phyloP scores from a whole-genome alignment of 257 asterid genomes.

The Lavandula angustifolia region DNA sequence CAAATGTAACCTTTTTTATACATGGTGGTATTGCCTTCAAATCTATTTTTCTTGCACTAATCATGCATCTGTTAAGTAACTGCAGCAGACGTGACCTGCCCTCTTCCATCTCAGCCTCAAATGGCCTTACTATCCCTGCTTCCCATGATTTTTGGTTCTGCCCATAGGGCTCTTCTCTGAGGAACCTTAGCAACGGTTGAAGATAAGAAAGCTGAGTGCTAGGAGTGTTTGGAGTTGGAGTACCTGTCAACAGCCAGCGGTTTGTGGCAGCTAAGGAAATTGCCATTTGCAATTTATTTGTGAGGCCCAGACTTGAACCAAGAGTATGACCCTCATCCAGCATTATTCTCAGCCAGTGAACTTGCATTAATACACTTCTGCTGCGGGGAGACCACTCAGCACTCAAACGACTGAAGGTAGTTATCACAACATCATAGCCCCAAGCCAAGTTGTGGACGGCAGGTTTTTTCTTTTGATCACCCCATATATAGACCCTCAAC shows the following conservation, averaged over 20 bases:
- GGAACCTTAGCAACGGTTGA: slow-evolving; percentile 89
- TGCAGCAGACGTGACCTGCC: slow-evolving; percentile 84
- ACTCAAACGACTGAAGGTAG: slow-evolving; percentile 94
- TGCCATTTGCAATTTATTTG: slow-evolving; percentile 94
- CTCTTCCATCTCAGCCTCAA: slow-evolving; percentile 96
- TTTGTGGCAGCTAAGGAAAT: slow-evolving; percentile 70
- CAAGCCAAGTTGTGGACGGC: slow-evolving; percentile 84
- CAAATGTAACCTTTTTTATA: slow-evolving; percentile 65
- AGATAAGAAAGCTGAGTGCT: slow-evolving; percentile 88
- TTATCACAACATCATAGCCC: slow-evolving; percentile 91
- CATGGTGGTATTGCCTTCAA: slow-evolving; percentile 91
- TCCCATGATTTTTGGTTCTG: slow-evolving; percentile 86
- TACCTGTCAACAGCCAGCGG: slow-evolving; percentile 98
- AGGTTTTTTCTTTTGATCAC: slow-evolving; percentile 77
- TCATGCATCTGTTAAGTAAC: slow-evolving; percentile 90
- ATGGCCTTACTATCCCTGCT: slow-evolving; percentile 79
- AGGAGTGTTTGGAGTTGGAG: slow-evolving; percentile 97
- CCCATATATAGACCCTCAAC: slow-evolving; percentile 82
- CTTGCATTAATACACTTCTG: slow-evolving; percentile 83
- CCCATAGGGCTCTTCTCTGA: slow-evolving; percentile 89
- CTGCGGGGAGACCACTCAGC: slow-evolving; percentile 88
- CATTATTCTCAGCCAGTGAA: slow-evolving; percentile 92
- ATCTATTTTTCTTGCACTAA: slow-evolving; percentile 88
- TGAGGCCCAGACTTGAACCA: slow-evolving; percentile 86
- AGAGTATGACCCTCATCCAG: slow-evolving; percentile 99